Evolutionary conservation across 768 basidiomycete genomes (phyloP), one percentile per base, ranked within the genome.

Genomic region (Obba rivulosa): DNA sequence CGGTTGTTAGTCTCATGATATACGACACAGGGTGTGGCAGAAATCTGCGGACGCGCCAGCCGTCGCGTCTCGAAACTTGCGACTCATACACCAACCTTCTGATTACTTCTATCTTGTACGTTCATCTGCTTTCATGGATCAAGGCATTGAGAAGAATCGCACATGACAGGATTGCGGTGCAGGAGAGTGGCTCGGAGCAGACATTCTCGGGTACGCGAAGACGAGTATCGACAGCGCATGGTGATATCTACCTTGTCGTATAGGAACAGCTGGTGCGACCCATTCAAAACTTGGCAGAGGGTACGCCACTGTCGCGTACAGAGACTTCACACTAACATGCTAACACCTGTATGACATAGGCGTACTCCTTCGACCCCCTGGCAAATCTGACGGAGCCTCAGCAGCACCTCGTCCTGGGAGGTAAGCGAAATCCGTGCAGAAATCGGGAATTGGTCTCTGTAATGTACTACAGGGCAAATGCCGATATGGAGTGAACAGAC

Each of bases 201-300:
- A 60, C 52, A 58, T 71, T 1, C 28, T 57, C 10, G 67, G 66
- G 69, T 65, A 43, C 23, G 63, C 21, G 5, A 3, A 9, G 5
- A 8, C 18, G n/a, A 16, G 10, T 1, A 18, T 11, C 31, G 8
- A 28, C 3, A 9, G 1, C 13, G 9, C 0, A 14, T 7, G 21
- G 25, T n/a, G 28, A 10, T 5, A n/a, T n/a, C 46, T 13, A 20
- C 41, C 24, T 3, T 41, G 37, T 31, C 61, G 68, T 3, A 49
- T 55, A 41, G 74, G 73, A 78, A 79, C 49, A 82, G 80, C 58
- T 87, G 85, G 83, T 87, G 83, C 57, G 82, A 83, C 54, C 83
- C 85, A 1, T 87, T 83, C 78, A 87, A 87, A 66, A 80, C 81
- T 7, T 91, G 87, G 87, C 80, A 85, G 60, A 76, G 79, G 66